Conservation (phyloP, 257 asterid species). For the Sherardia arvensis region DNA sequence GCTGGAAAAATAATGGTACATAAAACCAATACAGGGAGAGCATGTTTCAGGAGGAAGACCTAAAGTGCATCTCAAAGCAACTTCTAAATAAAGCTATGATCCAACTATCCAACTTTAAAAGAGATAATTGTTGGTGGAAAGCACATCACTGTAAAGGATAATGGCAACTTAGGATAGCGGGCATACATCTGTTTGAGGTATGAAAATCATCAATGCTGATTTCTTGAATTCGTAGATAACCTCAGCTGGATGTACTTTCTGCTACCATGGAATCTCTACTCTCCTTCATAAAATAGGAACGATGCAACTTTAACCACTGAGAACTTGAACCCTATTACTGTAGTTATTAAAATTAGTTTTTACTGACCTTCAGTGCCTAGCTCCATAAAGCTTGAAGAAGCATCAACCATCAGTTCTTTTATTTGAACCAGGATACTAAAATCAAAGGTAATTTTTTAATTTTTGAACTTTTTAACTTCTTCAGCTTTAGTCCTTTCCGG, state of each 20-base stretch:
- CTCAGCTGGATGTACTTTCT: conserved; percentile 26
- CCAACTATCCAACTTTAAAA: neutral
- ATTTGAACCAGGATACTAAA: conserved; percentile 62
- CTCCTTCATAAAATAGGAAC: conserved; percentile 32
- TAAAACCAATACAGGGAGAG: neutral
- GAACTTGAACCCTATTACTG: too few species aligned
- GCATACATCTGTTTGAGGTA: conserved; percentile 62
- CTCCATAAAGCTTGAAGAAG: conserved; percentile 82
- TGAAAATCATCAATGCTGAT: conserved; percentile 60
- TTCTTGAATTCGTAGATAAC: conserved; percentile 79
- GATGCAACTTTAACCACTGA: neutral
- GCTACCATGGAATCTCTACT: conserved; percentile 31
- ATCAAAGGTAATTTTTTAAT: conserved; percentile 70
- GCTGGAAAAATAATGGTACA: too few species aligned
- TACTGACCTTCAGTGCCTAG: conserved; percentile 65
- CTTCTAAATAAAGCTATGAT: neutral
- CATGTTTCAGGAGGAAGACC: neutral
- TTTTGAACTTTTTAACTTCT: conserved; percentile 54
- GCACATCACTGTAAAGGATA: neutral
- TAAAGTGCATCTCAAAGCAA: neutral
- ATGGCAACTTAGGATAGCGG: neutral
- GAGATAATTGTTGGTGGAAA: neutral
- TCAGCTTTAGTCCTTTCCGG: conserved; percentile 76
- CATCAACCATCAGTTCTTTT: conserved; percentile 77
- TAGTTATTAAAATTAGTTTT: neutral